Evolutionary conservation across 2,329 filamentous ascomycete genomes (phyloP).

Genomic region (Fusarium clavum): DNA sequence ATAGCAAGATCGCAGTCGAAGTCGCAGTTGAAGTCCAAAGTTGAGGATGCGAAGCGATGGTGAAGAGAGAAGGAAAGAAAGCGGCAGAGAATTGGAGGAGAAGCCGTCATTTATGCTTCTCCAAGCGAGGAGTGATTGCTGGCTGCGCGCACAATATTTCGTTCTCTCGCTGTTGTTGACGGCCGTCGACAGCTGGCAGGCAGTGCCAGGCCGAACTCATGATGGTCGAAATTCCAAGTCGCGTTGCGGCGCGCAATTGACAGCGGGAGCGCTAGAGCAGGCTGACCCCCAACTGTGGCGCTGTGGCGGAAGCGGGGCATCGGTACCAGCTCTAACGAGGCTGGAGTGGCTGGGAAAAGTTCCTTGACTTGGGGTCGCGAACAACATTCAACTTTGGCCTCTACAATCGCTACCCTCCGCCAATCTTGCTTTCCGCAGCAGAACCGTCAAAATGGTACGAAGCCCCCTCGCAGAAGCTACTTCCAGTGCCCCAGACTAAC

Average conservation of each 20-base stretch:
- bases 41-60: conserved; percentile 14
- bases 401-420: conserved; percentile 10
- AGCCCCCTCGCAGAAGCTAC: accelerated
- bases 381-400: conserved; percentile 31
- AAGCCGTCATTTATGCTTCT: conserved; percentile 18
- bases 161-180: neutral
- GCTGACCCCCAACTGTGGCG: conserved; percentile 27
- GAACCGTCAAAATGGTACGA: conserved; percentile 46
- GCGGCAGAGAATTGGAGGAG: neutral
- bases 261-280: conserved; percentile 22
- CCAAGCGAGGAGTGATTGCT: conserved; percentile 6
- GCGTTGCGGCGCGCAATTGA: conserved; percentile 9
- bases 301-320: conserved; percentile 25
- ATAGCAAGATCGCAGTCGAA: conserved; percentile 13
- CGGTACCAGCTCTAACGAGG: conserved; percentile 31
- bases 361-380: conserved; percentile 34
- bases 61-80: neutral
- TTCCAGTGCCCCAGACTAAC: conserved; percentile 4
- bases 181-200: conserved; percentile 3
- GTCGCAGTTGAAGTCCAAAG: conserved; percentile 2
- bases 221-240: conserved; percentile 7
- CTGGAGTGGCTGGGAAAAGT: conserved; percentile 45
- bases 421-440: conserved; percentile 12
- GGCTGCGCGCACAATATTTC: neutral
- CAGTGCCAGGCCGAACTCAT: neutral